phyloP scores from a whole-genome alignment of 2,329 filamentous ascomycete species.

The Sphaerulina populicola region DNA sequence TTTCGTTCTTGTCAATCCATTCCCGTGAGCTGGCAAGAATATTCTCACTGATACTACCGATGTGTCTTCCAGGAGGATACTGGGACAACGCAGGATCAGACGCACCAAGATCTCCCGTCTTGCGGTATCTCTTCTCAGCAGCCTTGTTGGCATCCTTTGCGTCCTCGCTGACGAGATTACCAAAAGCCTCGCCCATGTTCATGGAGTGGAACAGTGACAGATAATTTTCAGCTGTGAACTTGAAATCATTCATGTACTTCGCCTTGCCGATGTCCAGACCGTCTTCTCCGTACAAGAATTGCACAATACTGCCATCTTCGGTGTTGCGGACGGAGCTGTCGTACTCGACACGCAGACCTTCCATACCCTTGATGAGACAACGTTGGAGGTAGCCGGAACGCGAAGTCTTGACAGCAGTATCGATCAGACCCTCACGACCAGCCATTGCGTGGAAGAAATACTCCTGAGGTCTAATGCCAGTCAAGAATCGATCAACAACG shows the following conservation, averaged over 20 bases:
- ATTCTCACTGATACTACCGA: conserved; percentile 80
- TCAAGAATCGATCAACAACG: conserved; percentile 93
- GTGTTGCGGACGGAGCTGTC: conserved; percentile 83
- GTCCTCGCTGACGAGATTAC: conserved; percentile 58
- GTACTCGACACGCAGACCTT: conserved; percentile 84
- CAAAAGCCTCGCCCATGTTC: conserved; percentile 49
- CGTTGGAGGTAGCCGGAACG: conserved; percentile 93
- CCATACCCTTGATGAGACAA: conserved; percentile 98
- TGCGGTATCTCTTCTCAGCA: conserved; percentile 70
- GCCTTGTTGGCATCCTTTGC: conserved; percentile 53
- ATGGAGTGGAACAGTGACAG: conserved; percentile 70
- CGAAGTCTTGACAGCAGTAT: conserved; percentile 97
- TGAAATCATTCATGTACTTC: conserved; percentile 81
- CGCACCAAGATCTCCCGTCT: conserved; percentile 57
- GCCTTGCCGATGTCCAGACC: conserved; percentile 91
- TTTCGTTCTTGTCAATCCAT: conserved; percentile 66
- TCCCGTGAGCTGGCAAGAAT: conserved; percentile 64
- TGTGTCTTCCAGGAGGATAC: conserved; percentile 67
- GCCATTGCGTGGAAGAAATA: conserved; percentile 99
- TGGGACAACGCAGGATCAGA: conserved; percentile 68
- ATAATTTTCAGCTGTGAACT: conserved; percentile 81
- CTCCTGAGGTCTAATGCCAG: conserved; percentile 91
- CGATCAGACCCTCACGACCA: conserved; percentile 93
- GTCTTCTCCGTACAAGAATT: conserved; percentile 95
- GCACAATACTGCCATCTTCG: conserved; percentile 82